A percentile compares a stretch with the other conserved stretches of the same genome.
Evolutionary conservation across 1,284 basidiomycete species (phyloP).

Genomic region (Sporisorium iseilematis-ciliati): DNA sequence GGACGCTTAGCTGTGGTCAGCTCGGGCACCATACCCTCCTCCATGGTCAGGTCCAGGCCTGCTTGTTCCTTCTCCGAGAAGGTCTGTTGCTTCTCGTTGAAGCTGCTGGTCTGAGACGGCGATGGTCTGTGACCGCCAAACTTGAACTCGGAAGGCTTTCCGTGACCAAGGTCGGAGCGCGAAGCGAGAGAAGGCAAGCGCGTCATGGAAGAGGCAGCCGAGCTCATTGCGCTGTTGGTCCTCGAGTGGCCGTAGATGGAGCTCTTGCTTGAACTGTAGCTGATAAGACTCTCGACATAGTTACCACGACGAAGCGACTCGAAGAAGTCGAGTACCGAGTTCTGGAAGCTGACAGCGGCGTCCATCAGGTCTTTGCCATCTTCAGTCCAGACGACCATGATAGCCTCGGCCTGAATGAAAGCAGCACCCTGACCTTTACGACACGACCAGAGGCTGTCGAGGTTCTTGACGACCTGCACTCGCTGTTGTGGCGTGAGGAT

Average conservation of each 20-base stretch:
- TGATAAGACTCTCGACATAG: constrained; percentile 18
- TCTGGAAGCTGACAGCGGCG: constrained; percentile 27
- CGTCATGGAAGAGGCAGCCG: constrained; percentile 25
- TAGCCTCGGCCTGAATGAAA: constrained; percentile 82
- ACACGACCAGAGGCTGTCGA: constrained; percentile 76
- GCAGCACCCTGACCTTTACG: constrained; percentile 85
- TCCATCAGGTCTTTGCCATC: constrained; percentile 72
- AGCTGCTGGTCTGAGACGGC: constrained; percentile 7
- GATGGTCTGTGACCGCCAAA: constrained; percentile 14
- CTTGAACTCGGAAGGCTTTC: constrained; percentile 15
- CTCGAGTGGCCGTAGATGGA: constrained; percentile 26
- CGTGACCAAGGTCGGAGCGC: constrained; percentile 23
- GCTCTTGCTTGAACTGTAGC: constrained; percentile 19
- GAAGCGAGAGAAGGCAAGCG: constrained; percentile 21
- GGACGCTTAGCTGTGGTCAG: constrained; percentile 70
- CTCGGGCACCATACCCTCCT: constrained; percentile 21
- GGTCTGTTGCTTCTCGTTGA: constrained; percentile 15
- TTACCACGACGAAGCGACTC: constrained; percentile 26
- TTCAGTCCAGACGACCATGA: constrained; percentile 82
- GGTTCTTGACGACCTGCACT: constrained; percentile 71
- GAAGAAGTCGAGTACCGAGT: constrained; percentile 36
- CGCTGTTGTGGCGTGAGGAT: constrained; percentile 42
- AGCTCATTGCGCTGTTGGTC: constrained; percentile 21
- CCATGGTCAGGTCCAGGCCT: constrained; percentile 9
- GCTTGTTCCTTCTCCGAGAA: constrained; percentile 26